These are phyloP conservation scores for Paraglomus brasilianum DNA, from an alignment of 192 early-diverging fungal species.

Conservation along the genomic window DNA sequence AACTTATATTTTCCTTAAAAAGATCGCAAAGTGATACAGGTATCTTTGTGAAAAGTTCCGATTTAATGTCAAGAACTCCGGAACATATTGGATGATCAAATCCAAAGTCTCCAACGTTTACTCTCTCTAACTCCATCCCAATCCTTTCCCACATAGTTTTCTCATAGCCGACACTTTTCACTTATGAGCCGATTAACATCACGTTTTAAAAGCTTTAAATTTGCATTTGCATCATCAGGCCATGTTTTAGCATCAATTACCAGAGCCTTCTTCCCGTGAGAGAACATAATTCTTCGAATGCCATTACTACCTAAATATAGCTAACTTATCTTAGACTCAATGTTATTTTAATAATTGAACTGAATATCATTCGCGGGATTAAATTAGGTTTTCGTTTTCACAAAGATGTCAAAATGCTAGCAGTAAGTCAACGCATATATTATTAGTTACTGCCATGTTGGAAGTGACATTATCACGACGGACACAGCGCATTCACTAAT, in stretches of 20 bases:
- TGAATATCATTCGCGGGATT: slow-evolving; percentile 2
- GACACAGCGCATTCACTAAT: neutral
- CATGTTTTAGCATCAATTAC: slow-evolving; percentile 10
- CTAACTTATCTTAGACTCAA: neutral
- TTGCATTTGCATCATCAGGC: slow-evolving; percentile 4
- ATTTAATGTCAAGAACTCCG: neutral
- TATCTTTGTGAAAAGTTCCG: slow-evolving; percentile 9
- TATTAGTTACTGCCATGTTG: slow-evolving; percentile 10
- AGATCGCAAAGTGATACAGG: slow-evolving; percentile 5
- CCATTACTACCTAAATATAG: neutral
- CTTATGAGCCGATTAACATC: neutral
- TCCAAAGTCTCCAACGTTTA: neutral
- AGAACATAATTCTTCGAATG: slow-evolving; percentile 11
- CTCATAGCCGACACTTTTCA: slow-evolving; percentile 8
- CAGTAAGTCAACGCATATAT: neutral
- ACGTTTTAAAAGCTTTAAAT: neutral
- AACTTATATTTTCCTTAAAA: slow-evolving; percentile 27
- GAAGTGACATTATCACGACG: slow-evolving; percentile 6
- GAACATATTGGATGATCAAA: slow-evolving; percentile 7
- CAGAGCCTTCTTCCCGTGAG: neutral
- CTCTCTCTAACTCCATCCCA: neutral
- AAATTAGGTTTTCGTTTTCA: slow-evolving; percentile 3
- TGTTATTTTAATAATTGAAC: neutral
- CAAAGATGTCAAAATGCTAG: neutral
- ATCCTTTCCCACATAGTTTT: slow-evolving; percentile 19